Evolutionary conservation across 108 stramenopile genomes (phyloP).

Genomic region (Pseudonitzschia pungens): DNA sequence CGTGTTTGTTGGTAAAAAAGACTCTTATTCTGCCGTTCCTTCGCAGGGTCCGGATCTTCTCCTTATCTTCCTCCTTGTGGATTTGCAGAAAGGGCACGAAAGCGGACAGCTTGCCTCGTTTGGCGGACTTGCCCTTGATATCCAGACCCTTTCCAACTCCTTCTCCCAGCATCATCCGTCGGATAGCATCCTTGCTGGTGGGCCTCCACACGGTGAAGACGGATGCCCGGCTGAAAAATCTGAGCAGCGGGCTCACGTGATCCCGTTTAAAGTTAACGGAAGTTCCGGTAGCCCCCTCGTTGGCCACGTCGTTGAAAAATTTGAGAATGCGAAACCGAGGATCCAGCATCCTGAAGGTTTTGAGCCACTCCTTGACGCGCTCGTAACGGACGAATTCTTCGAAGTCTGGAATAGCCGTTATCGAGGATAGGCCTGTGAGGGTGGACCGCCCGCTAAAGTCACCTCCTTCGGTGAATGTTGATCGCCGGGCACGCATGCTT

Average conservation of each 20-base stretch:
- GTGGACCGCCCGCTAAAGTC: neutral
- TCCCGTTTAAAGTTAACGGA: slow-evolving; percentile 17
- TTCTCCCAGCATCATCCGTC: slow-evolving; percentile 67
- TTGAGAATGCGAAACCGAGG: slow-evolving; percentile 57
- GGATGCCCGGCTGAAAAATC: slow-evolving; percentile 24
- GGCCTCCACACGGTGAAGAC: slow-evolving; percentile 79
- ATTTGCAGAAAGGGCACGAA: slow-evolving; percentile 78
- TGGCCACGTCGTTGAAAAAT: slow-evolving; percentile 63
- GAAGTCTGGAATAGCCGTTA: neutral
- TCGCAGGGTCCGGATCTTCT: slow-evolving; percentile 26
- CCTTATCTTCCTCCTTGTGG: slow-evolving; percentile 54
- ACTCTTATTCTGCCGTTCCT: slow-evolving; percentile 34
- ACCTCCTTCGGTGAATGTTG: neutral
- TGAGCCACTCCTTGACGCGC: slow-evolving; percentile 34
- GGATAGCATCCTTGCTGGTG: slow-evolving; percentile 59
- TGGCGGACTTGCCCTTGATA: slow-evolving; percentile 79
- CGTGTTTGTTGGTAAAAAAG: slow-evolving; percentile 32
- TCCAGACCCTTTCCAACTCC: slow-evolving; percentile 77
- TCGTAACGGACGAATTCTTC: slow-evolving; percentile 9
- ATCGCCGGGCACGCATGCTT: neutral
- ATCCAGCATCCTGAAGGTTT: slow-evolving; percentile 45
- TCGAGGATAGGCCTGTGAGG: neutral
- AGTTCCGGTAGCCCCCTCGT: slow-evolving; percentile 37
- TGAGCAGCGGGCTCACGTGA: slow-evolving; percentile 17
- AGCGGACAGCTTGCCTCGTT: slow-evolving; percentile 50